Percentiles rank a stretch among this genome's conserved stretches.
phyloP scores from a whole-genome alignment of 2,329 filamentous ascomycete species.

The Colletotrichum abscissum region DNA sequence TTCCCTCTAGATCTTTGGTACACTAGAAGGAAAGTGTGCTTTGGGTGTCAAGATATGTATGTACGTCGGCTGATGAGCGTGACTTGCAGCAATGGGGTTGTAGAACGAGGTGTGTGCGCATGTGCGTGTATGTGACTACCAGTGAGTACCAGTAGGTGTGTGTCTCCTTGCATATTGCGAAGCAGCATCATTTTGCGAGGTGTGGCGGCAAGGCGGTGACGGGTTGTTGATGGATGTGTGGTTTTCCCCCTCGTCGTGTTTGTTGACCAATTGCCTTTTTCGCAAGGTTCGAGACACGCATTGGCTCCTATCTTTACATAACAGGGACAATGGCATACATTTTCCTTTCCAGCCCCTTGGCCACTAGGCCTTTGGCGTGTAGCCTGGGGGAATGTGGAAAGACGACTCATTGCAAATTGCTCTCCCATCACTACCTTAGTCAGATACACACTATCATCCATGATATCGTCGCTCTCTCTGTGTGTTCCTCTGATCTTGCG shows the following conservation, averaged over 20 bases:
- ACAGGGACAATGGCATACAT: background rate
- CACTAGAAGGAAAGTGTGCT: background rate
- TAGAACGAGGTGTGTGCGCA: background rate
- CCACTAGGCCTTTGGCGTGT: background rate
- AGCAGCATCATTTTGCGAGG: conserved; percentile 1
- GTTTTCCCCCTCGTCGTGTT: conserved; percentile 9
- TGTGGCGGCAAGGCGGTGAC: background rate
- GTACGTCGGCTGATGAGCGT: background rate
- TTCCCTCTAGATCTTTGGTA: background rate
- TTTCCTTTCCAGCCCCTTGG: background rate
- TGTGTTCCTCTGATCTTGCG: background rate
- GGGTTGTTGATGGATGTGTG: background rate
- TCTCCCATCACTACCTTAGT: too few relatives aligned
- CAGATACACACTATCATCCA: background rate
- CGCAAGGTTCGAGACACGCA: background rate
- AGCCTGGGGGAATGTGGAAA: background rate
- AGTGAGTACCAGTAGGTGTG: background rate
- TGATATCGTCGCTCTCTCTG: background rate
- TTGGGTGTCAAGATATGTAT: background rate
- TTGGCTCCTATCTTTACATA: background rate
- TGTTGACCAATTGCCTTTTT: background rate
- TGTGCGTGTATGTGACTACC: background rate
- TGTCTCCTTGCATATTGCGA: background rate
- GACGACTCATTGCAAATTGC: too few relatives aligned
- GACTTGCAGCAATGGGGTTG: background rate